phyloP scores from a whole-genome alignment of 2,329 filamentous ascomycete genomes.

The Pseudogymnoascus sp. region DNA sequence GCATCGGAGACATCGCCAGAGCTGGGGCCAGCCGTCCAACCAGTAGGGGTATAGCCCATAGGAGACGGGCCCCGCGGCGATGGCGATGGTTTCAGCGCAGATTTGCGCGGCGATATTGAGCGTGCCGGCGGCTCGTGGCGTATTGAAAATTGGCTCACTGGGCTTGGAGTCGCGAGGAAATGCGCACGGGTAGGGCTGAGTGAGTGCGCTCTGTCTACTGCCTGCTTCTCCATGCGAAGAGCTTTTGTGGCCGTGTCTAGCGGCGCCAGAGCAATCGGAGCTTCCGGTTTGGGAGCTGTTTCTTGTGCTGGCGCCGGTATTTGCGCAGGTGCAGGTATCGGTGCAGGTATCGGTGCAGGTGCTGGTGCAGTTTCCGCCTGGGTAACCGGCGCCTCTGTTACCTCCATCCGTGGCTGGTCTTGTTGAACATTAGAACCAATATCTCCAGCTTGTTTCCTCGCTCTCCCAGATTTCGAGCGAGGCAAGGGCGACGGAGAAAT shows the following conservation, averaged over 20 bases:
- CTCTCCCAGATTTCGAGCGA: constrained; percentile 18
- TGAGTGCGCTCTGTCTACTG: constrained; percentile 31
- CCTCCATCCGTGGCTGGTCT: not conserved
- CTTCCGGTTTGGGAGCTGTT: not conserved
- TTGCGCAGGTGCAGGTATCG: not conserved
- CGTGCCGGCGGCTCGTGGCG: constrained; percentile 62
- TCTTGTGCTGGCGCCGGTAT: not conserved
- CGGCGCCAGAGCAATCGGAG: not conserved
- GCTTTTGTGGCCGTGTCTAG: not conserved
- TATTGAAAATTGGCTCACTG: constrained; percentile 40
- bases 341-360: not conserved
- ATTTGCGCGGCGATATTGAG: constrained; percentile 70
- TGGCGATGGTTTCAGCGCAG: constrained; percentile 58
- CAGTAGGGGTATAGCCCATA: constrained; percentile 40
- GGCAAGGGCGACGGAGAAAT: constrained; percentile 24
- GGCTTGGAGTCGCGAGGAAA: constrained; percentile 47
- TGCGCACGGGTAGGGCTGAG: constrained; percentile 60
- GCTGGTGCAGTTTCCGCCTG: not conserved
- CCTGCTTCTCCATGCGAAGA: constrained; percentile 10
- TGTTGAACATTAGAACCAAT: not conserved
- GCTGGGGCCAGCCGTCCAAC: constrained; percentile 24
- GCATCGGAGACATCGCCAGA: constrained; percentile 23
- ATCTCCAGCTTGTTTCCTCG: constrained; percentile 16
- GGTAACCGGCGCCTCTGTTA: not conserved
- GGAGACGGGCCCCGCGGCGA: constrained; percentile 47